phyloP scores from a whole-genome alignment of 352 stramenopile species.

The Aphanomyces astaci region DNA sequence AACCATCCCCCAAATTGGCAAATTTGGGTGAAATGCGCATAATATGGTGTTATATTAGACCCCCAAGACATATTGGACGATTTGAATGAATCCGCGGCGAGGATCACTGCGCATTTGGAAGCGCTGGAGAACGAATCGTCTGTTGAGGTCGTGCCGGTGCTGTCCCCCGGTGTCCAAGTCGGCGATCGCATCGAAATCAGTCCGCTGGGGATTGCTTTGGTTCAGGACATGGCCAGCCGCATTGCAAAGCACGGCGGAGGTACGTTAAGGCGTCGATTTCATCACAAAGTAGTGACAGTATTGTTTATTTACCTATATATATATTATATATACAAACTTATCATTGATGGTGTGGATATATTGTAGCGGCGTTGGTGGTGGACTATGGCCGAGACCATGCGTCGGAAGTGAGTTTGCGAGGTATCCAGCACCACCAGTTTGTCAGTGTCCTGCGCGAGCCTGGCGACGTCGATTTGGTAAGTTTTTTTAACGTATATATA shows the following conservation, averaged over 20 bases:
- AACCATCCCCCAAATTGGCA: too few relatives aligned
- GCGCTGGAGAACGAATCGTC: slow-evolving; percentile 46
- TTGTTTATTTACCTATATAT: too few relatives aligned
- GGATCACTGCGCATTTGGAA: neutral
- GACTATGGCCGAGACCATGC: slow-evolving; percentile 93
- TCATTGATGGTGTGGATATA: neutral
- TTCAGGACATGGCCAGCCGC: slow-evolving; percentile 87
- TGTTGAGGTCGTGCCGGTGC: slow-evolving; percentile 33
- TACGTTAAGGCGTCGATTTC: slow-evolving; percentile 2
- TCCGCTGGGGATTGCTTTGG: slow-evolving; percentile 84
- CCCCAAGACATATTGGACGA: slow-evolving; percentile 17
- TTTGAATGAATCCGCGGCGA: slow-evolving; percentile 8
- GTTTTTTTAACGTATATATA: too few relatives aligned
- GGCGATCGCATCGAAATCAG: slow-evolving; percentile 92
- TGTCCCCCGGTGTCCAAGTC: slow-evolving; percentile 42
- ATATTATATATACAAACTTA: too few relatives aligned
- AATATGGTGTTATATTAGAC: too few relatives aligned
- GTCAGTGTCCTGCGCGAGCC: slow-evolving; percentile 88
- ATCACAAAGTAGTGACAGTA: neutral
- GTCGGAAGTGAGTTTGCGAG: slow-evolving; percentile 85
- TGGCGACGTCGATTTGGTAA: slow-evolving; percentile 85
- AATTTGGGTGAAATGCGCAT: too few relatives aligned
- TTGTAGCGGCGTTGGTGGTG: slow-evolving; percentile 79
- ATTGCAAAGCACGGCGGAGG: slow-evolving; percentile 74
- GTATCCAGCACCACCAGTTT: slow-evolving; percentile 92